phyloP scores from a whole-genome alignment of 345 rosid genomes.

The Cardamine occulta region DNA sequence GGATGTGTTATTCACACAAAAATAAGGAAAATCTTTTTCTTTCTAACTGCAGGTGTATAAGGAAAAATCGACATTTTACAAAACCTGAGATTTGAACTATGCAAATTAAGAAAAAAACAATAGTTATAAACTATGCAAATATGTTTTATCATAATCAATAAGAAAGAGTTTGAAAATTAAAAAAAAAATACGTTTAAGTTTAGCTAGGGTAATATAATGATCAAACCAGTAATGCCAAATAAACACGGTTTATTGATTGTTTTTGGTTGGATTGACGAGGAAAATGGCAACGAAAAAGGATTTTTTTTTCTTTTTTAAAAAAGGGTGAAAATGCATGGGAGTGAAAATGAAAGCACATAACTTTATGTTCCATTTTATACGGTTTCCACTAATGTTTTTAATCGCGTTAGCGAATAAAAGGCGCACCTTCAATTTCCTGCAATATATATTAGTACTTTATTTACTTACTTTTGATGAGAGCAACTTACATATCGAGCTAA shows the following conservation, averaged over 20 bases:
- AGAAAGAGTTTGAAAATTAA: slow-evolving; percentile 4
- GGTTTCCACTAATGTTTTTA: not conserved
- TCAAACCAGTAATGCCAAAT: slow-evolving; percentile 24
- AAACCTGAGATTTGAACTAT: not conserved
- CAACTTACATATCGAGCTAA: not conserved
- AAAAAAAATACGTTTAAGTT: slow-evolving; percentile 7
- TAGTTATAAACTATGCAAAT: not conserved
- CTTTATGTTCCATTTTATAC: slow-evolving; percentile 28
- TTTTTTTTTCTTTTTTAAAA: not conserved
- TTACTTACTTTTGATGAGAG: not conserved
- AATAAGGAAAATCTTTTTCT: not conserved
- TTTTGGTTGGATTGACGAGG: slow-evolving; percentile 5
- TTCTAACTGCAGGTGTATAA: not conserved
- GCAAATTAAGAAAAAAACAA: too few species aligned
- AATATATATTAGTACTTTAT: slow-evolving; percentile 2
- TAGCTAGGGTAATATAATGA: slow-evolving; percentile 5
- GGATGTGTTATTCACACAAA: not conserved
- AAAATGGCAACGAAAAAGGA: slow-evolving; percentile 9
- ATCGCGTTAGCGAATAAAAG: slow-evolving; percentile 18
- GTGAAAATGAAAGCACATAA: slow-evolving; percentile 36
- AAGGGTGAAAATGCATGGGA: slow-evolving; percentile 30
- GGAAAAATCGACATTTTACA: not conserved
- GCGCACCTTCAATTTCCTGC: slow-evolving; percentile 2
- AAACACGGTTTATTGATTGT: not conserved
- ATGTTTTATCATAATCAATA: not conserved